Evolutionary conservation across 2,329 filamentous ascomycete genomes (phyloP).

Genomic region (Aureobasidium sp.): DNA sequence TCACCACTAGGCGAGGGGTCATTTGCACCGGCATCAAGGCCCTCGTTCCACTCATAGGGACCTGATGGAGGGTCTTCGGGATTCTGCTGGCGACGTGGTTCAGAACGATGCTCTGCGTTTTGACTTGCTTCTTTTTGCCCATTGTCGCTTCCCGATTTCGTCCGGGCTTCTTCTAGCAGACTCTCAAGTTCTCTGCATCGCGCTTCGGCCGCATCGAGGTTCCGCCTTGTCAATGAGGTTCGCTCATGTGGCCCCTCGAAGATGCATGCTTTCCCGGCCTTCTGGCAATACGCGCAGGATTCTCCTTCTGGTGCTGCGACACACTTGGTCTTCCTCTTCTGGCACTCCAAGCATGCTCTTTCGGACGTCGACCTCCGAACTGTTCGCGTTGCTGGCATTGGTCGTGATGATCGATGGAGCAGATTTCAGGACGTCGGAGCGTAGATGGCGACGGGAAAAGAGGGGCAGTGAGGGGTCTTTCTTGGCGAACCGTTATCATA

Average conservation of each 20-base stretch:
- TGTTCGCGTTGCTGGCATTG: slow-evolving; percentile 6
- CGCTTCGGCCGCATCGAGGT: slow-evolving; percentile 30
- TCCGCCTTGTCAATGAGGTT: slow-evolving; percentile 33
- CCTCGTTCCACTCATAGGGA: slow-evolving; percentile 14
- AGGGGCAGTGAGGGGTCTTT: neutral
- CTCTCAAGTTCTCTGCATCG: slow-evolving; percentile 25
- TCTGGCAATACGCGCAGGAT: slow-evolving; percentile 29
- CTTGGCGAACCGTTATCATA: neutral
- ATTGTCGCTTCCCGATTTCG: too few species aligned
- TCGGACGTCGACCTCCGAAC: neutral
- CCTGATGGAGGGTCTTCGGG: slow-evolving; percentile 4
- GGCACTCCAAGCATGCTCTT: slow-evolving; percentile 17
- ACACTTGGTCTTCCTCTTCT: slow-evolving; percentile 19
- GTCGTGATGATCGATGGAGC: neutral
- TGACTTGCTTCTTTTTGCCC: neutral
- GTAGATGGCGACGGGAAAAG: neutral
- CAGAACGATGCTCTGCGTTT: too few species aligned
- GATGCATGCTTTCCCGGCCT: slow-evolving; percentile 28
- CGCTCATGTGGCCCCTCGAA: slow-evolving; percentile 31
- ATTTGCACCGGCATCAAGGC: neutral
- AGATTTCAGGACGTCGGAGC: neutral
- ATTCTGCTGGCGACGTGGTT: neutral
- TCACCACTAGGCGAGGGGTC: neutral
- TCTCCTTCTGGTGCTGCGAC: slow-evolving; percentile 27
- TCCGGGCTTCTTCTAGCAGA: slow-evolving; percentile 19